Evolutionary conservation across 2,329 filamentous ascomycete genomes (phyloP).

Genomic region (Trichoderma atroviride): DNA sequence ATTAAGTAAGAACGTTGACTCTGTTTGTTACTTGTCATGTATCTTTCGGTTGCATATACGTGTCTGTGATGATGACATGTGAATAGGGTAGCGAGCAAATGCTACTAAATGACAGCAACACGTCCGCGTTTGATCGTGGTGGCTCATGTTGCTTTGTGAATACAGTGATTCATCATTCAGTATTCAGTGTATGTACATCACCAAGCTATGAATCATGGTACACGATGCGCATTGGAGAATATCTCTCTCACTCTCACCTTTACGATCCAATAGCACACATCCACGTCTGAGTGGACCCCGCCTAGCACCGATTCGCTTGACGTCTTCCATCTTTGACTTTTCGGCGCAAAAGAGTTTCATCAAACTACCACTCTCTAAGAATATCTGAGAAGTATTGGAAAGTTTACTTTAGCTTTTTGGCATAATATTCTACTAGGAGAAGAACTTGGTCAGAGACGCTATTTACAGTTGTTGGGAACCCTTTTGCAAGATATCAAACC

Average conservation of each 20-base stretch:
- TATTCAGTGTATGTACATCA: background rate
- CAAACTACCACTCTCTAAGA: background rate
- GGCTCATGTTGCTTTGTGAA: background rate
- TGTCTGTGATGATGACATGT: background rate
- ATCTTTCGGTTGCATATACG: background rate
- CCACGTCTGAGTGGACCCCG: slow-evolving; percentile 20
- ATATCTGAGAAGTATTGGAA: background rate
- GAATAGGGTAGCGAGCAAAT: background rate
- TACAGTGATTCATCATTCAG: background rate
- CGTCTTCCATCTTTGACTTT: background rate
- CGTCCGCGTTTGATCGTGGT: background rate
- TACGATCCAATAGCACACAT: slow-evolving; percentile 18
- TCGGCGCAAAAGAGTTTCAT: background rate
- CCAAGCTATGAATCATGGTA: background rate
- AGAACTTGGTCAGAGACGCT: background rate
- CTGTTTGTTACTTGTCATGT: background rate
- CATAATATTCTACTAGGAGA: background rate
- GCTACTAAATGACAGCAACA: background rate
- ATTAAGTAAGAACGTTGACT: background rate
- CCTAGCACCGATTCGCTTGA: background rate
- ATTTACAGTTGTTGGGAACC: background rate
- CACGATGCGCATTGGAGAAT: background rate
- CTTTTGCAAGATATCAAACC: background rate
- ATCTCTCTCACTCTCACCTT: background rate
- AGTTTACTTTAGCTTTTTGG: background rate